These are phyloP conservation scores for Botrytis porri DNA, from an alignment of 2,329 filamentous ascomycete genomes.

Conservation along the genomic window DNA sequence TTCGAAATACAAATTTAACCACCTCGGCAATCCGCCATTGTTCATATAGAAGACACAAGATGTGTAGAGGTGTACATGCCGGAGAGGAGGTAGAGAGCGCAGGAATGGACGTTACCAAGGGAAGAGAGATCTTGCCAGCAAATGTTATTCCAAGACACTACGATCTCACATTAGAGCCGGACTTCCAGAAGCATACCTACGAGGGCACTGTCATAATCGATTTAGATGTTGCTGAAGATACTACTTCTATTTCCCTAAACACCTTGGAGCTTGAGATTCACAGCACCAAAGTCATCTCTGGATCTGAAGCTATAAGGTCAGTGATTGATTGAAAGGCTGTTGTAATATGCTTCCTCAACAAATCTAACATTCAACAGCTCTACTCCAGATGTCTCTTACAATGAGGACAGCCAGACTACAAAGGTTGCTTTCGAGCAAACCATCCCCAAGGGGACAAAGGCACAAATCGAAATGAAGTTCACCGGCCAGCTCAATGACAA, in stretches of 20 bases:
- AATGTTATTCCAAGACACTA: conserved; percentile 94
- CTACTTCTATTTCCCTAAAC: conserved; percentile 82
- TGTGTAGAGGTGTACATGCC: conserved; percentile 61
- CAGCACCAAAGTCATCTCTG: conserved; percentile 63
- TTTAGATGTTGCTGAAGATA: conserved; percentile 80
- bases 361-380: conserved; percentile 47
- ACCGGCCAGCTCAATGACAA: conserved; percentile 82
- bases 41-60: conserved; percentile 69
- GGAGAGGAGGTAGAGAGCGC: conserved; percentile 53
- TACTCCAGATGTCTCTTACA: conserved; percentile 66
- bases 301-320: conserved; percentile 52
- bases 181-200: conserved; percentile 85
- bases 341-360: conserved; percentile 21
- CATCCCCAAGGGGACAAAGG: conserved; percentile 72
- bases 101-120: conserved; percentile 58
- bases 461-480: conserved; percentile 74
- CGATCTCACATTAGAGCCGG: conserved; percentile 84
- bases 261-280: conserved; percentile 83
- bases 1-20: conserved; percentile 26
- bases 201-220: conserved; percentile 82
- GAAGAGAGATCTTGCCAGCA: conserved; percentile 81
- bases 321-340: conserved; percentile 22
- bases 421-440: conserved; percentile 75
- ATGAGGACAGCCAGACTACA: conserved; percentile 77
- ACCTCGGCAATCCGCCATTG: conserved; percentile 54